A percentile compares a stretch with the other conserved stretches of the same genome.
Evolutionary conservation across 352 stramenopile genomes (phyloP).

Genomic region (Globisporangium echinulatum): DNA sequence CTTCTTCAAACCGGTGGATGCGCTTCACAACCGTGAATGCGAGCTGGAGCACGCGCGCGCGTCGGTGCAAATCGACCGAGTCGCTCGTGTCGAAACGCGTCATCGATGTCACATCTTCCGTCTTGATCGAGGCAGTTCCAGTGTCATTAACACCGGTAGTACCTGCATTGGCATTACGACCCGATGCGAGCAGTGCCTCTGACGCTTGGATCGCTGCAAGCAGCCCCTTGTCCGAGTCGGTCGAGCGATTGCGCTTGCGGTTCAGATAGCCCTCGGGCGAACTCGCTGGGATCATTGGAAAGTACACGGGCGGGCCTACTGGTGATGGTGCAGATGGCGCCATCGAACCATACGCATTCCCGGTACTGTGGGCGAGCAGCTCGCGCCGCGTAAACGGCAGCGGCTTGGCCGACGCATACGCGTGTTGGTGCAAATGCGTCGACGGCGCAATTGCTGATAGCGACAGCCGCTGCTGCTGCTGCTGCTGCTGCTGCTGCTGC

Average conservation of each 20-base stretch:
- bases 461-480: constrained; percentile 7
- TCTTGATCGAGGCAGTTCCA: constrained; percentile 7
- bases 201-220: constrained; percentile 43
- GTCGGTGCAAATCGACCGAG: constrained; percentile 39
- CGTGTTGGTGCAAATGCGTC: constrained; percentile 38
- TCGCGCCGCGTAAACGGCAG: constrained; percentile 31
- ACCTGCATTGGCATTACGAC: neutral
- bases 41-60: constrained; percentile 48
- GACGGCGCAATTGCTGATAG: constrained; percentile 7
- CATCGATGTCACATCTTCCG: neutral
- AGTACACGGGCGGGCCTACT: constrained; percentile 10
- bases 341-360: neutral
- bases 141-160: constrained; percentile 4
- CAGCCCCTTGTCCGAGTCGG: constrained; percentile 55
- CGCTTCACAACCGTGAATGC: constrained; percentile 53
- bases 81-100: constrained; percentile 5
- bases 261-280: constrained; percentile 30
- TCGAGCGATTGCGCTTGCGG: constrained; percentile 68
- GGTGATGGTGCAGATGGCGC: neutral
- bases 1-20: constrained; percentile 54
- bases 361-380: neutral
- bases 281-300: constrained; percentile 22
- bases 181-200: constrained; percentile 19
- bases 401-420: constrained; percentile 37
- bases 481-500: constrained; percentile 6